Evolutionary conservation across 2,329 filamentous ascomycete genomes (phyloP).

Genomic region (Pseudocercospora musae): DNA sequence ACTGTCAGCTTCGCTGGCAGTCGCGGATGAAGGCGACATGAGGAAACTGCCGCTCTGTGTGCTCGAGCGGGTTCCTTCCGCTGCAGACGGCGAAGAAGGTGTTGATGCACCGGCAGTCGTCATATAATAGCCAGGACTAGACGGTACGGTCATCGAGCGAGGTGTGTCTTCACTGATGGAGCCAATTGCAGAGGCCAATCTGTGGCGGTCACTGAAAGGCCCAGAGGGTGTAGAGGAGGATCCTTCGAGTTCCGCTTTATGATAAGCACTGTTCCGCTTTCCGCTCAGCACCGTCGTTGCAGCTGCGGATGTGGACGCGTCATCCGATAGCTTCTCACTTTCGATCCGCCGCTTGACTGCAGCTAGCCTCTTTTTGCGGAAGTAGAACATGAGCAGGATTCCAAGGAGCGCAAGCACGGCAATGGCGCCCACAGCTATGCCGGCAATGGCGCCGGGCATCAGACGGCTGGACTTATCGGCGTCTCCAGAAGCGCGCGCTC

Average conservation of each 20-base stretch:
- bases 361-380: conserved; percentile 20
- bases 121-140: conserved; percentile 20
- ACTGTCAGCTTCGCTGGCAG: conserved; percentile 30
- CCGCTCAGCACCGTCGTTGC: conserved; percentile 7
- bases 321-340: conserved; percentile 7
- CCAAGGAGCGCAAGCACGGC: conserved; percentile 33
- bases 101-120: conserved; percentile 12
- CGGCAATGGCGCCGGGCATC: conserved; percentile 42
- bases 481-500: not conserved
- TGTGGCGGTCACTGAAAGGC: conserved; percentile 14
- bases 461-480: conserved; percentile 19
- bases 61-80: conserved; percentile 30
- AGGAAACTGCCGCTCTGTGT: conserved; percentile 18
- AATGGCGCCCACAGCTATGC: conserved; percentile 44
- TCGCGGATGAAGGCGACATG: conserved; percentile 23
- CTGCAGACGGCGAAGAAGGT: conserved; percentile 20
- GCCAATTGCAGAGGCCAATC: conserved; percentile 21
- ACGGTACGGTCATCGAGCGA: not conserved
- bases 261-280: conserved; percentile 34
- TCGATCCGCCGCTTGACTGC: conserved; percentile 12
- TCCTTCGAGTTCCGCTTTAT: conserved; percentile 46
- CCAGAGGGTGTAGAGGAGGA: conserved; percentile 18
- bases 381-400: conserved; percentile 35
- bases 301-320: not conserved
- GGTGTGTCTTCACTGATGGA: conserved; percentile 12